A percentile compares a stretch with the other conserved stretches of the same genome.
phyloP scores from a whole-genome alignment of 768 basidiomycete genomes.

The Termitomyces sp. region DNA sequence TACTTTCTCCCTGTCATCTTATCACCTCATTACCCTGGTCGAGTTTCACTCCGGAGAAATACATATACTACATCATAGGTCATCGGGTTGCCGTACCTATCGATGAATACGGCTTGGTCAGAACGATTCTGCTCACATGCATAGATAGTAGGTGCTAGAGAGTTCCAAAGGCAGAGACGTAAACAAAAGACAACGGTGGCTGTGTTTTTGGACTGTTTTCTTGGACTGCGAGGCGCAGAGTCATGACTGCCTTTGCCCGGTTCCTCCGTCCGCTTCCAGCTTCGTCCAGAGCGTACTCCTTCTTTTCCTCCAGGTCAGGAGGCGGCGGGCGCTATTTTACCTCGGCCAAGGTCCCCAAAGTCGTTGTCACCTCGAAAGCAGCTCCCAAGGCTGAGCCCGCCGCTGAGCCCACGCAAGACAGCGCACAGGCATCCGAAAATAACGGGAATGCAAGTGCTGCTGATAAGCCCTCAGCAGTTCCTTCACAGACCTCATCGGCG shows the following conservation, averaged over 20 bases:
- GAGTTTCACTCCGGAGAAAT: not conserved
- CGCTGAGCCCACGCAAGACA: slow-evolving; percentile 14
- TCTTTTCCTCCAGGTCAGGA: slow-evolving; percentile 75
- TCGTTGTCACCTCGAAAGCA: slow-evolving; percentile 27
- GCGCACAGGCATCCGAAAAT: slow-evolving; percentile 11
- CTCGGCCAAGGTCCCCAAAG: slow-evolving; percentile 62
- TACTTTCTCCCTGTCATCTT: no score
- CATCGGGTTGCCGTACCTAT: not conserved
- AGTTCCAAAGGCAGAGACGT: not conserved
- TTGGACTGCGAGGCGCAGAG: slow-evolving; percentile 5
- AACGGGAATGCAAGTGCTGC: slow-evolving; percentile 6
- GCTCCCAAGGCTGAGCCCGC: slow-evolving; percentile 23
- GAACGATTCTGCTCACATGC: not conserved
- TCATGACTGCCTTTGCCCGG: slow-evolving; percentile 49
- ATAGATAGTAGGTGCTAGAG: not conserved
- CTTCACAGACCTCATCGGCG: slow-evolving; percentile 2
- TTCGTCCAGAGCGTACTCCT: slow-evolving; percentile 60
- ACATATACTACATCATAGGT: not conserved
- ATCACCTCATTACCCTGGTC: not conserved
- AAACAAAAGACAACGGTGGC: slow-evolving; percentile 11
- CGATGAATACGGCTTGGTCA: no score
- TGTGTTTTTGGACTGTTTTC: slow-evolving; percentile 8
- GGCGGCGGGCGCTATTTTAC: slow-evolving; percentile 66
- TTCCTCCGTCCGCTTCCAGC: slow-evolving; percentile 42
- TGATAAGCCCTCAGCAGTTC: slow-evolving; percentile 3